Percentiles rank a stretch among this genome's conserved stretches.
phyloP scores from a whole-genome alignment of 139 green algal genomes.

The Trebouxia sp. region DNA sequence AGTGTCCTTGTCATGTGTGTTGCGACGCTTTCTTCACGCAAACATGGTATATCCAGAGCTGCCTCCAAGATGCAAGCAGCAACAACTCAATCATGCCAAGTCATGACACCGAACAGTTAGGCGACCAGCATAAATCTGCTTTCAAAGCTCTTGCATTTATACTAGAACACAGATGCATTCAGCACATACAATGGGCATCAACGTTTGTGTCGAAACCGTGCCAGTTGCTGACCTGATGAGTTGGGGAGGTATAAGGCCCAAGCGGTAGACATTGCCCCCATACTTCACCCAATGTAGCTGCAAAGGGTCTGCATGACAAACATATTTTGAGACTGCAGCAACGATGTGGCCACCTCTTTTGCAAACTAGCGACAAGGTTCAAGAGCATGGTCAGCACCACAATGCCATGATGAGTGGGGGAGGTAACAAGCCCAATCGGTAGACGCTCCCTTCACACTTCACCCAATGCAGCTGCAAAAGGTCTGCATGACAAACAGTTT shows the following conservation, averaged over 20 bases:
- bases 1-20: too few species aligned
- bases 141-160: too few species aligned
- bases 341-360: not conserved
- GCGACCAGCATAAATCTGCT: too few species aligned
- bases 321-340: not conserved
- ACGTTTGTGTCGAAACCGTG: not conserved
- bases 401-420: slow-evolving; percentile 22
- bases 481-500: slow-evolving; percentile 20
- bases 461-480: slow-evolving; percentile 29
- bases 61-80: too few species aligned
- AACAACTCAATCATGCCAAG: too few species aligned
- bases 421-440: slow-evolving; percentile 23
- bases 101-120: too few species aligned
- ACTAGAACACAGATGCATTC: too few species aligned
- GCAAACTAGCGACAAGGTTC: not conserved
- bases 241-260: slow-evolving; percentile 17
- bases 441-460: slow-evolving; percentile 25
- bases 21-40: too few species aligned
- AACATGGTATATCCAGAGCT: too few species aligned
- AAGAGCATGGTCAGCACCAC: too few species aligned
- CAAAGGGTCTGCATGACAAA: slow-evolving; percentile 16
- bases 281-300: slow-evolving; percentile 35
- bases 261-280: slow-evolving; percentile 16
- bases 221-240: slow-evolving; percentile 25
- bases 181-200: not conserved